phyloP scores from a whole-genome alignment of 257 asterid species.

The Solanum arcanum region DNA sequence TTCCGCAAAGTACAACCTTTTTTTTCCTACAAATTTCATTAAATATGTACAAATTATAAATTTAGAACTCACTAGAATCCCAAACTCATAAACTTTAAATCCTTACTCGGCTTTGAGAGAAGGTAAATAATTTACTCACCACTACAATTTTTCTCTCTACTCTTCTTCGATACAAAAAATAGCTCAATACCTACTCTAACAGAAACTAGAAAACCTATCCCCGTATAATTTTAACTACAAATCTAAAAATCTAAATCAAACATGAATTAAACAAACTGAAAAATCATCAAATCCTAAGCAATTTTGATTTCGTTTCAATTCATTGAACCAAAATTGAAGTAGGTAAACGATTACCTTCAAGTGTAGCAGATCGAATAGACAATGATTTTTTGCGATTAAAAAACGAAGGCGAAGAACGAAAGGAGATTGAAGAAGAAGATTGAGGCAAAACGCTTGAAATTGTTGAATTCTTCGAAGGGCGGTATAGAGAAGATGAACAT shows the following conservation, averaged over 20 bases:
- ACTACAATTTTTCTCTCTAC: neutral
- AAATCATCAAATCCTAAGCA: neutral
- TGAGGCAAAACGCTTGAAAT: neutral
- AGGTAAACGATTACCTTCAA: conserved; percentile 1
- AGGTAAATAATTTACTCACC: neutral
- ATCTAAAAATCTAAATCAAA: neutral
- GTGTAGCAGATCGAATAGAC: conserved; percentile 10
- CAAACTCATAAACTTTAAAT: neutral
- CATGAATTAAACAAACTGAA: neutral
- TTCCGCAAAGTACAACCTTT: neutral
- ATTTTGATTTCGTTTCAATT: neutral
- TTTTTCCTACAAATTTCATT: neutral
- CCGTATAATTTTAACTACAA: neutral
- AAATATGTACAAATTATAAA: neutral
- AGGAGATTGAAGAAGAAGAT: conserved; percentile 19
- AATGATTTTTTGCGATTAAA: conserved; percentile 10
- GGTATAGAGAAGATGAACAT: neutral
- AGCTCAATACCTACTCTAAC: neutral
- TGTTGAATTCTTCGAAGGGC: conserved; percentile 6
- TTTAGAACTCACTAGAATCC: neutral
- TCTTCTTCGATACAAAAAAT: neutral
- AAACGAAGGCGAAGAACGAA: conserved; percentile 25
- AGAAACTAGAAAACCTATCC: neutral
- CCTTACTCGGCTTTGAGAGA: neutral
- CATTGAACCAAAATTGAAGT: neutral